These are phyloP conservation scores for Schizochytrium sp. DNA, from an alignment of 108 stramenopile species.

Conservation along the genomic window DNA sequence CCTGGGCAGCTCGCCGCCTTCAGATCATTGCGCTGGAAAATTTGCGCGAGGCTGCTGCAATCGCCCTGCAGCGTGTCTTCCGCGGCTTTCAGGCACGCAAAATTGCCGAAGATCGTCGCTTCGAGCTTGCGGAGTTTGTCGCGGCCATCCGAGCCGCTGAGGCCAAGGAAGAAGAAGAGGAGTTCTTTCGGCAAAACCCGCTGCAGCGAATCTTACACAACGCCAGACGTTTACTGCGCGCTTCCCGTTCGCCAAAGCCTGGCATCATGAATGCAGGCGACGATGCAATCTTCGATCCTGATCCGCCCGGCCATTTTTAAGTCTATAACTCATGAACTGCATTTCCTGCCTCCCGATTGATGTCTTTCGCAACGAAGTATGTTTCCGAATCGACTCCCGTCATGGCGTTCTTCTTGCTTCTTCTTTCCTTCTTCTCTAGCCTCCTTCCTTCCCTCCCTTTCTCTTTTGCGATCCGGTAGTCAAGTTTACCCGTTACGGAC, in stretches of 20 bases:
- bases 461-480: too few species aligned
- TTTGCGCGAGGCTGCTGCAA: constrained; percentile 25
- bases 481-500: too few species aligned
- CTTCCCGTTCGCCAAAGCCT: neutral
- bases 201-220: constrained; percentile 24
- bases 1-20: constrained; percentile 27
- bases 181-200: constrained; percentile 35
- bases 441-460: too few species aligned
- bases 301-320: neutral
- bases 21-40: constrained; percentile 27
- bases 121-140: constrained; percentile 45
- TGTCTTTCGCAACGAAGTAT: neutral
- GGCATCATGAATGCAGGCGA: neutral
- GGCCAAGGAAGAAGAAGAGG: constrained; percentile 33
- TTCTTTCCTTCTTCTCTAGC: too few species aligned
- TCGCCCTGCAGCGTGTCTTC: constrained; percentile 33
- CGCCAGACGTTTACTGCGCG: neutral
- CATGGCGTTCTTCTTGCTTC: too few species aligned
- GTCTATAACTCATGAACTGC: neutral
- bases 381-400: too few species aligned
- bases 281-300: neutral
- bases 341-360: neutral
- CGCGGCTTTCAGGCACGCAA: constrained; percentile 30
- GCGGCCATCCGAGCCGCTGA: constrained; percentile 28
- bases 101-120: neutral